Evolutionary conservation across 129 eudicot genomes (phyloP).

Genomic region (Helianthus tuberosus): DNA sequence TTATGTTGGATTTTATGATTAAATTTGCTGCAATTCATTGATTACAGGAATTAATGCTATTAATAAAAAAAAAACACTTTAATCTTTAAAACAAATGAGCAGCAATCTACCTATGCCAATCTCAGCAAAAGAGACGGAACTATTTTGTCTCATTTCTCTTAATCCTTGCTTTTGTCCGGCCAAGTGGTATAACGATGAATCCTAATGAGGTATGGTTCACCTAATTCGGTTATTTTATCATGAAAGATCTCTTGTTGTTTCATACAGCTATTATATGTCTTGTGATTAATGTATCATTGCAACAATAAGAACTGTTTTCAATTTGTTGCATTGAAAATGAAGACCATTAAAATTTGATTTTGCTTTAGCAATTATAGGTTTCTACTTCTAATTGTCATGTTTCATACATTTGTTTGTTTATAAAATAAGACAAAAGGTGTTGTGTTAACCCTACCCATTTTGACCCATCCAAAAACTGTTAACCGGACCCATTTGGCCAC

Average conservation of each 20-base stretch:
- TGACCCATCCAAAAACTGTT: not conserved
- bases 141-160: conserved; percentile 7
- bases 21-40: conserved; percentile 21
- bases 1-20: conserved; percentile 2
- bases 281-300: conserved; percentile 13
- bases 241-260: conserved; percentile 3
- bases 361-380: not conserved
- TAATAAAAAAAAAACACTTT: not conserved
- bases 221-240: not conserved
- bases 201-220: conserved; percentile 32
- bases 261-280: not conserved
- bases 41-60: conserved; percentile 12
- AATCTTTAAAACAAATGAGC: conserved; percentile 5
- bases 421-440: not conserved
- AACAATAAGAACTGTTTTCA: not conserved
- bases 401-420: not conserved
- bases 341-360: not conserved
- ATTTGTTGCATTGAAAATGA: not conserved
- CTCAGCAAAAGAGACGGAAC: conserved; percentile 18
- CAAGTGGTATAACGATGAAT: conserved; percentile 7
- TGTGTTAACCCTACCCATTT: not conserved
- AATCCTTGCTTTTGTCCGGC: conserved; percentile 4
- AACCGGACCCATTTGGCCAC: not conserved
- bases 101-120: conserved; percentile 10
- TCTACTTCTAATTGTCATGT: not conserved